Base-by-base conservation (phyloP, 768 basidiomycete species). In the Suillus tomentosus region DNA sequence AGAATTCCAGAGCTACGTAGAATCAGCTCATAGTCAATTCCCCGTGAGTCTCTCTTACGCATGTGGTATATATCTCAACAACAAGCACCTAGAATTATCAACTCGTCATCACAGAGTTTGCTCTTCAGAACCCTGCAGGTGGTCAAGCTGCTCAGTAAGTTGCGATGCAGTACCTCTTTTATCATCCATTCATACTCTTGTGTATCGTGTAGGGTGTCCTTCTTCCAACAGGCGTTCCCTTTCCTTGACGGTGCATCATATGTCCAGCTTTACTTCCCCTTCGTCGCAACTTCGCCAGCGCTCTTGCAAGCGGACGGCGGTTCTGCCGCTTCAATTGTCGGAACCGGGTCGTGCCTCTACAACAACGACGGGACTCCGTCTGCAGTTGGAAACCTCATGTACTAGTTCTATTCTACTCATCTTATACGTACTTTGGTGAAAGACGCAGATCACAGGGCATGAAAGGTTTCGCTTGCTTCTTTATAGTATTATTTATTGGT, bases 231-330 rank as follows among this genome's bases (percentile, higher is more conserved):
- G 31, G 77, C 77, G 4, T 75, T 78, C 36, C 0, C 71, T 11
- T 79, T 79, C 72, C 74, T 78, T n/a, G 77, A 78, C 31, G 22
- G 47, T 2, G 66, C 73, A 6, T 43, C 70, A n/a, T 78, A 72
- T 10, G 73, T 78, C 9, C 36, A 69, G 15, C 70, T 79, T 53
- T 78, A 78, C 64, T 78, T 79, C 70, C 77, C 77, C 45, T 78
- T 78, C 66, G 37, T 79, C 27, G 77, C 78, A 2, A 74, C 71
- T 5, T 65, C 76, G n/a, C 70, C 78, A 1, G 43, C 65, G 15
- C 51, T 78, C n/a, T 66, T 75, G 22, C 2, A 61, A 10, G 42
- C 37, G 13, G 59, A 79, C 48, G 69, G 74, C 27, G 17, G 67
- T 3, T 0, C 15, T 1, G 77, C 63, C 3, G 63, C 19, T 15